These are phyloP conservation scores for Poa annua DNA, from an alignment of 176 grass and related monocot genomes.

Conservation along the genomic window DNA sequence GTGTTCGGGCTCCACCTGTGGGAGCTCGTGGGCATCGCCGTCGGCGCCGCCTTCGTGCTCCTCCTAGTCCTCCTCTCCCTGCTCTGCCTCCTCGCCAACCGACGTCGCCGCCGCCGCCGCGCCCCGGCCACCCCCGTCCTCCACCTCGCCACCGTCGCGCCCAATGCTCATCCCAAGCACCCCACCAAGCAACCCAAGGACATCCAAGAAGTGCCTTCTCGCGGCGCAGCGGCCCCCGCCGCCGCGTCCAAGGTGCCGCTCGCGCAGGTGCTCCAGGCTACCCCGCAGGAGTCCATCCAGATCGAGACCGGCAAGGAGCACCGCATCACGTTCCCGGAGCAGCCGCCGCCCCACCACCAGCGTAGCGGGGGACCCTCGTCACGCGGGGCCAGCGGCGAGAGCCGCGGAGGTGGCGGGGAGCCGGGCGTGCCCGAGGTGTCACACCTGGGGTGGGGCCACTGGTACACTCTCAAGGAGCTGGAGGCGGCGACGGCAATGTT, in stretches of 20 bases:
- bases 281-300: conserved; percentile 57
- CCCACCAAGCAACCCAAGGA: conserved; percentile 55
- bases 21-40: conserved; percentile 78
- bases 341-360: conserved; percentile 52
- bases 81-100: conserved; percentile 63
- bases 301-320: conserved; percentile 96
- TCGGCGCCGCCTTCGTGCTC: conserved; percentile 82
- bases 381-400: conserved; percentile 85
- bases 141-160: conserved; percentile 45
- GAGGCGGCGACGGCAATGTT: conserved; percentile 84
- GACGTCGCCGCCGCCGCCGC: conserved; percentile 49
- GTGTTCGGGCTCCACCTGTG: conserved; percentile 84
- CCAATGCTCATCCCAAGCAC: conserved; percentile 57
- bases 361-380: conserved; percentile 73
- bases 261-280: conserved; percentile 43
- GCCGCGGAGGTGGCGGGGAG: conserved; percentile 57
- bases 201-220: conserved; percentile 63
- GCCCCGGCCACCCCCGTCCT: conserved; percentile 51
- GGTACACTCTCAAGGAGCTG: conserved; percentile 97
- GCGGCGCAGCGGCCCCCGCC: conserved; percentile 2
- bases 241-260: conserved; percentile 37
- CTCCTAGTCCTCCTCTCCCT: conserved; percentile 81
- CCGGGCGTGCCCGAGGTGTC: conserved; percentile 76
- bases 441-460: conserved; percentile 89
- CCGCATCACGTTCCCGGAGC: conserved; percentile 86